Base-by-base conservation (phyloP, 495 filamentous ascomycete species). In the Xylaria bambusicola region DNA sequence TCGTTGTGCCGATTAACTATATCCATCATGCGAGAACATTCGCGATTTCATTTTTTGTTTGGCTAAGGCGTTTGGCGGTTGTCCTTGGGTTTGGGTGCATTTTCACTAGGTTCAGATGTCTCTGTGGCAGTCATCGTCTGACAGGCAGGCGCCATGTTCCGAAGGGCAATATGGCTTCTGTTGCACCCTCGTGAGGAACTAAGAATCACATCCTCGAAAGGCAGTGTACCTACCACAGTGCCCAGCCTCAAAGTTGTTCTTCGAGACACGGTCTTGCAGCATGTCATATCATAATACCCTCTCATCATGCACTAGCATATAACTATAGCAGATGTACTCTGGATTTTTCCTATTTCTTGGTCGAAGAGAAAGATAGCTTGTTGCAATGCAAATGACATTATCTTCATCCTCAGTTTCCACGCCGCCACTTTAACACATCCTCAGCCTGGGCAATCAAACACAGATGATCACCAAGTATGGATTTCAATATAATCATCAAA, bases 51-150 rank as follows among this genome's bases (percentile, higher is more conserved):
- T 50, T 59, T 45, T 35, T 29, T 47, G 6, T 59, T 10, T 24
- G 57, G 57, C 29, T 52, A 52, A 21, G 57, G 57, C 48, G 57
- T 60, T 38, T 52, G 24, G 40, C 38, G 56, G 17, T 45, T 12
- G 45, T 20, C 15, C 0, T 44, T 35, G 5, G 26, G 38, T 44
- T 35, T n/a, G 6, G 23, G 36, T 20, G 56, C 20, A 36, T 59
- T 59, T 42, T 8, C 21, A 17, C 9, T 12, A 46, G 35, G 35
- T 12, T 44, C 48, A 23, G 38, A 45, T 20, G 13, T 31, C 6
- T 29, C 27, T 7, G 13, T 50, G 36, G 35, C 21, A 24, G 33
- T n/a, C 18, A 31, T 38, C 18, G n/a, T 54, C 15, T 7, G 8
- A 23, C 7, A 29, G 20, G 29, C 46, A 18, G 24, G 6, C 4